These are phyloP conservation scores for Trapa bicornis DNA, from an alignment of 345 rosid species.

Conservation along the genomic window DNA sequence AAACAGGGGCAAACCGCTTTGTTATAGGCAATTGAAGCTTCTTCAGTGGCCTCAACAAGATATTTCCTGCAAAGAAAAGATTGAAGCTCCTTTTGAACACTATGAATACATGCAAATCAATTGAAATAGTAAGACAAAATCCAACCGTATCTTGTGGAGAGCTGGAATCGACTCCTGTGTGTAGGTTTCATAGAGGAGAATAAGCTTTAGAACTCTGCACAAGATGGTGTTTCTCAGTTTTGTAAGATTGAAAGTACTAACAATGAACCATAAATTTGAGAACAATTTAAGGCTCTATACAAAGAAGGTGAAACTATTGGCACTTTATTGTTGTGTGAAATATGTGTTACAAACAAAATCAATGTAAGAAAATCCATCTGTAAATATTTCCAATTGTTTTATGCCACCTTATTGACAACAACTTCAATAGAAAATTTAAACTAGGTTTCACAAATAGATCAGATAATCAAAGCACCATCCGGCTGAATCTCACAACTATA, in stretches of 20 bases:
- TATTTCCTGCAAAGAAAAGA: conserved; percentile 46
- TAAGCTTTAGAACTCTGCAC: conserved; percentile 73
- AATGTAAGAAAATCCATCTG: not conserved
- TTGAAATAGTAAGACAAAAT: not conserved
- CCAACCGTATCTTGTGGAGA: conserved; percentile 75
- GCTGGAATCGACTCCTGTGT: conserved; percentile 88
- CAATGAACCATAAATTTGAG: not conserved
- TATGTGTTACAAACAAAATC: not conserved
- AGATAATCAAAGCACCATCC: too few species aligned
- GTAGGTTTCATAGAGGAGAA: conserved; percentile 76
- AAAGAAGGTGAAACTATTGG: not conserved
- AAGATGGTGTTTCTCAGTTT: not conserved
- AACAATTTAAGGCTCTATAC: not conserved
- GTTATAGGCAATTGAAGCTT: conserved; percentile 85
- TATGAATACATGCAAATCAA: not conserved
- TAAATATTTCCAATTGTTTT: not conserved
- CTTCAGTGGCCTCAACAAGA: conserved; percentile 89
- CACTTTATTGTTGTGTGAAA: too few species aligned
- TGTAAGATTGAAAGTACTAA: not conserved
- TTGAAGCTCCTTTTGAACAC: not conserved
- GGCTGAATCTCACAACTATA: too few species aligned
- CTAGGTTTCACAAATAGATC: too few species aligned
- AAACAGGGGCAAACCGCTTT: conserved; percentile 63
- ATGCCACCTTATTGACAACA: not conserved
- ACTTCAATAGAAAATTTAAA: too few species aligned